Base-by-base conservation (phyloP, 257 asterid genomes). In the Gynochthodes officinalis region DNA sequence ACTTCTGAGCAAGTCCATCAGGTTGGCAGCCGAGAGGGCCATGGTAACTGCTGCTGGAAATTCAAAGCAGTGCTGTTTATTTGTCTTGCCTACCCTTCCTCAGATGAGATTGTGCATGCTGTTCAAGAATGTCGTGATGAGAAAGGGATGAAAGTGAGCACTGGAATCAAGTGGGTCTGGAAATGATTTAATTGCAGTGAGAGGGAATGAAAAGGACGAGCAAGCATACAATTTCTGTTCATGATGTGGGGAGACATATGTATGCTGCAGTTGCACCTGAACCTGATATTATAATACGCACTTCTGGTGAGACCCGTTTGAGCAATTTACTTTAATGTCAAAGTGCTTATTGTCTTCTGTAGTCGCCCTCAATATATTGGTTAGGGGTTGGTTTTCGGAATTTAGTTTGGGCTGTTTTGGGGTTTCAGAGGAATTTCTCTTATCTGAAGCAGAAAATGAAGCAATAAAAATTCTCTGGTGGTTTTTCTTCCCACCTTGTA, bases 281-380 rank as follows among this genome's bases (percentile, higher is more conserved):
- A 71, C 93, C 93, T 44, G 93, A 90, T 72, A 84, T 90, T 69
- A 81, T 90, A 72, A 78, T 87, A 35, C 87, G 97, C 13, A 81
- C 96, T 58, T 88, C 93, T 7, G 95, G 96, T n/a, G 97, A 89
- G 82, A 79, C 88, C n/a, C 90, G 97, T 1, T 73, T 90, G 48
- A 90, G 96, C 76, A 90, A 90, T 73, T 90, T 90, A 52, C 96
- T 90, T 42, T 75, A 87, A 78, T 90, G 97, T 94, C 97, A 90
- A 83, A 90, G 93, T 69, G 66, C 90, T 40, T 66, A 67, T 28
- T 79, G 87, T 23, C 77, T 90, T 21, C 77, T 90, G 67, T 90
- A 87, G 81, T 84, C 94, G 37, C 93, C 96, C 9, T n/a, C 72
- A 12, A 78, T 69, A 39, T 88, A 87, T 21, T 90, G 96, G 96